Base-by-base conservation (phyloP, 2,329 filamentous ascomycete genomes). In the Fusarium mangiferae region DNA sequence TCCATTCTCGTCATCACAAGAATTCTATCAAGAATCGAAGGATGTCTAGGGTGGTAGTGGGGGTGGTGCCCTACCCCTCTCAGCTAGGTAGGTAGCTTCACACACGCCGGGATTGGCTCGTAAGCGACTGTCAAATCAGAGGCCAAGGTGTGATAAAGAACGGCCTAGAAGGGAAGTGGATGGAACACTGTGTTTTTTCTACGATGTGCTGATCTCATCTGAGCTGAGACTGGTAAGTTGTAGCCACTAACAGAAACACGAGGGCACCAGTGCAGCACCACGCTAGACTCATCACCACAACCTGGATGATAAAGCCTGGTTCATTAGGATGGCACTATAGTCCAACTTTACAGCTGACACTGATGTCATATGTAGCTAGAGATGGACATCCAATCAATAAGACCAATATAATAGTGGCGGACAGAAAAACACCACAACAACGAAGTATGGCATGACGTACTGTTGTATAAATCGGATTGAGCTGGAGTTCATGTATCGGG, bases 21-120 rank as follows among this genome's bases (percentile, higher is more conserved):
- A 54, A 66, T 59, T 58, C 24, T 52, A 62, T 30, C 42, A 45
- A 68, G 54, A 68, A 55, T 36, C 59, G 54, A 58, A 71, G 66
- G 46, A 54, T 72, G 66, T 74, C 59, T 70, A 71, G 70, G 68
- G 67, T 70, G 71, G 62, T 51, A 54, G 66, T 68, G 70, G 52
- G 26, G 39, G 46, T 56, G 41, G 30, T 57, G 45, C 20, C 51
- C 44, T 36, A 38, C 38, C 38, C 38, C 58, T 41, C 36, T 58
- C 33, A 54, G 49, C 64, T 64, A 30, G 24, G 44, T 58, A 66
- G 51, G 44, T 58, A 66, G 51, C 54, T 62, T 60, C 55, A 39
- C 54, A 62, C 46, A 39, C 33, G 22, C 24, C 33, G 8, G 59
- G 39, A 62, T 58, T 42, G 60, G 51, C 42, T 51, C 36, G n/a